Percentiles rank a stretch among this genome's conserved stretches.
Conservation (phyloP, 2,329 filamentous ascomycete species). For the Onygena corvina region DNA sequence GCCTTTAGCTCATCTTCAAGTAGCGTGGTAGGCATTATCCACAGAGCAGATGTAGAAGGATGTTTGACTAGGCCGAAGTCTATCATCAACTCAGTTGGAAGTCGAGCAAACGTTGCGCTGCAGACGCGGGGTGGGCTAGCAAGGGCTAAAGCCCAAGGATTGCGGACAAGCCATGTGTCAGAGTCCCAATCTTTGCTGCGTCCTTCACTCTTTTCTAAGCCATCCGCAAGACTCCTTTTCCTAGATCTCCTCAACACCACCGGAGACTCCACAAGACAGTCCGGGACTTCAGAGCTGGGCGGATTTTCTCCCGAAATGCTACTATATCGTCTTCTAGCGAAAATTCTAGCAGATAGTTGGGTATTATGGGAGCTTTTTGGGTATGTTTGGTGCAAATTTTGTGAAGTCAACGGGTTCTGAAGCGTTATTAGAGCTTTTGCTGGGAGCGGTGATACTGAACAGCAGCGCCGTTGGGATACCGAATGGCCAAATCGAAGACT, state of each 20-base stretch:
- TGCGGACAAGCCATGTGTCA: constrained; percentile 20
- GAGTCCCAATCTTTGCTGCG: constrained; percentile 14
- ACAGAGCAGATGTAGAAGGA: constrained; percentile 20
- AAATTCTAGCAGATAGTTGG: background rate
- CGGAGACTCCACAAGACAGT: constrained; percentile 10
- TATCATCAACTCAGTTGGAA: constrained; percentile 26
- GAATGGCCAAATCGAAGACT: too few relatives aligned
- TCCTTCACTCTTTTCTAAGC: constrained; percentile 19
- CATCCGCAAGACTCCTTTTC: constrained; percentile 10
- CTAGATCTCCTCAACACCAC: constrained; percentile 8
- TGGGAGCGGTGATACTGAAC: background rate
- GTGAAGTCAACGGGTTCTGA: background rate
- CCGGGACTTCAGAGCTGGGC: background rate
- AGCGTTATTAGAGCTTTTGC: background rate
- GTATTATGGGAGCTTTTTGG: background rate
- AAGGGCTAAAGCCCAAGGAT: constrained; percentile 32
- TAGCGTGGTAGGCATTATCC: constrained; percentile 26
- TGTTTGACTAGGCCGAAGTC: constrained; percentile 28
- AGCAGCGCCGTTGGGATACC: too few relatives aligned
- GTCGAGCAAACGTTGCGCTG: constrained; percentile 21
- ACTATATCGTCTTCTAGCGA: background rate
- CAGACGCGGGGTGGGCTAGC: constrained; percentile 29
- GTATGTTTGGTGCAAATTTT: background rate
- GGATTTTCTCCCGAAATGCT: background rate
- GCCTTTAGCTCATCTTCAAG: constrained; percentile 24